Conservation (phyloP, 495 filamentous ascomycete genomes). For the Staphylotrichum longicolle region DNA sequence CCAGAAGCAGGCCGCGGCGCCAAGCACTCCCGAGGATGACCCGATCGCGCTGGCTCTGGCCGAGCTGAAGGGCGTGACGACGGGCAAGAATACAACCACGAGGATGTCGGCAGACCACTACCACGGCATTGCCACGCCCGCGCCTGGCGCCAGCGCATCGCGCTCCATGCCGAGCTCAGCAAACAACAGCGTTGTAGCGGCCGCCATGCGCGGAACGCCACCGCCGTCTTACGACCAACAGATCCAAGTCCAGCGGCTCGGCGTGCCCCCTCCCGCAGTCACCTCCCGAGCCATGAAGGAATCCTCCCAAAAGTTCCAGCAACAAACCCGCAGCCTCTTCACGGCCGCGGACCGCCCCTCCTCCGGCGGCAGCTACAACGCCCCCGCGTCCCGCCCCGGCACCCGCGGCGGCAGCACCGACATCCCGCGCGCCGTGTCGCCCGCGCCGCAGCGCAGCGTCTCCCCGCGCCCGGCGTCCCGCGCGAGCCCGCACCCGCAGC, state of each 20-base stretch:
- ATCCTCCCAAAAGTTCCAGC: constrained; percentile 80
- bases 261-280: constrained; percentile 85
- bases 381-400: constrained; percentile 37
- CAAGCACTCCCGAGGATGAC: constrained; percentile 55
- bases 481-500: constrained; percentile 18
- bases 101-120: constrained; percentile 91
- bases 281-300: constrained; percentile 93
- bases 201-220: constrained; percentile 64
- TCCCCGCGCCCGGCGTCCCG: constrained; percentile 51
- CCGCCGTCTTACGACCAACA: constrained; percentile 84
- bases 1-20: constrained; percentile 32
- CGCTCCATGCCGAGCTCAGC: constrained; percentile 41
- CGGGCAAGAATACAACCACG: constrained; percentile 51
- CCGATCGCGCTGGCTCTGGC: constrained; percentile 91
- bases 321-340: constrained; percentile 80
- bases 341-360: constrained; percentile 41
- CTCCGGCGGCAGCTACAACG: constrained; percentile 30
- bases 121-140: constrained; percentile 84
- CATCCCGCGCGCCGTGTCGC: constrained; percentile 51
- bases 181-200: constrained; percentile 42
- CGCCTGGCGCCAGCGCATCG: constrained; percentile 49
- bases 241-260: constrained; percentile 70
- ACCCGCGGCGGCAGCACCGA: constrained; percentile 43
- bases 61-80: constrained; percentile 77
- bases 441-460: constrained; percentile 48